Evolutionary conservation across 345 rosid genomes (phyloP).

Genomic region (Cardamine occulta): DNA sequence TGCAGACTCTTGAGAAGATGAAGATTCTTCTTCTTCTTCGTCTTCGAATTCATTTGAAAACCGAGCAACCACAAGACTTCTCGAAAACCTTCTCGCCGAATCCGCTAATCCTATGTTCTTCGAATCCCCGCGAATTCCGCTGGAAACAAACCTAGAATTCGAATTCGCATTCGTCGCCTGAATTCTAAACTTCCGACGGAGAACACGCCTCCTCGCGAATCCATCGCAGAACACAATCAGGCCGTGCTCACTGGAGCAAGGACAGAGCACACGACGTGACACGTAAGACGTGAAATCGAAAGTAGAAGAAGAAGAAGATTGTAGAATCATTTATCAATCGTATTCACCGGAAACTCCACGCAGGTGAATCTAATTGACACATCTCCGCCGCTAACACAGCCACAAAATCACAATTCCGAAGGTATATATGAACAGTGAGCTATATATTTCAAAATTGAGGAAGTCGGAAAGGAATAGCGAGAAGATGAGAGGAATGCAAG

Average conservation of each 20-base stretch:
- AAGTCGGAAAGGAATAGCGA: background rate
- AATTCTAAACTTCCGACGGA: conserved; percentile 28
- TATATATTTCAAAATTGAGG: conserved; percentile 1
- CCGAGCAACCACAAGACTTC: conserved; percentile 47
- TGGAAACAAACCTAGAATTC: conserved; percentile 48
- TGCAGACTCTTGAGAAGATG: conserved; percentile 45
- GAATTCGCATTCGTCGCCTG: conserved; percentile 33
- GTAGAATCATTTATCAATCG: conserved; percentile 58
- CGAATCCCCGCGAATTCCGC: conserved; percentile 44
- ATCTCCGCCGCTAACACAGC: conserved; percentile 25
- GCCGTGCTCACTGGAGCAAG: conserved; percentile 50
- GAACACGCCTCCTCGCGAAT: conserved; percentile 28
- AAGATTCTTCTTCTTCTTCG: conserved; percentile 36
- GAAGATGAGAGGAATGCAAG: conserved; percentile 27
- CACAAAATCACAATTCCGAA: conserved; percentile 14
- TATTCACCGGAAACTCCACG: conserved; percentile 38
- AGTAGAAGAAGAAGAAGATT: conserved; percentile 50
- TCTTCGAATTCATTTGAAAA: conserved; percentile 58
- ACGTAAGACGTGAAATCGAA: conserved; percentile 35
- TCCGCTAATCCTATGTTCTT: conserved; percentile 43
- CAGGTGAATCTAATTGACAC: conserved; percentile 26
- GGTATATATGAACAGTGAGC: background rate
- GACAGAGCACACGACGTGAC: conserved; percentile 45
- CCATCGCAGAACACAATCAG: conserved; percentile 38
- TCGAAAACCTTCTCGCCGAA: conserved; percentile 48